Percentiles rank a stretch among this genome's conserved stretches.
Conservation (phyloP, 352 stramenopile genomes). For the Peronospora belbahrii region DNA sequence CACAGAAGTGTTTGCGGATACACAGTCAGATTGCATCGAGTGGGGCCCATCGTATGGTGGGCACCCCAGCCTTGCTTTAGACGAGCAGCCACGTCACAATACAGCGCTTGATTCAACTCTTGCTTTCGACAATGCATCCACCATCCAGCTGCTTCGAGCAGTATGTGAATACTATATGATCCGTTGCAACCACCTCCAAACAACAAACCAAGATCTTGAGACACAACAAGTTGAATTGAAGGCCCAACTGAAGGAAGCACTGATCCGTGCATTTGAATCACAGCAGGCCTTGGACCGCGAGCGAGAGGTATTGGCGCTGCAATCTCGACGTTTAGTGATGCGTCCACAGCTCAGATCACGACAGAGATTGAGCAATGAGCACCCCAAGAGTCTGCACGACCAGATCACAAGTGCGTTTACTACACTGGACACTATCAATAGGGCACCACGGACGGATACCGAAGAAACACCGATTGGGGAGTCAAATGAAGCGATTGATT, state of each 20-base stretch:
- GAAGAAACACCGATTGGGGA: slow-evolving; percentile 1
- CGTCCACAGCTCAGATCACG: neutral
- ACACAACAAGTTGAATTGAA: slow-evolving; percentile 14
- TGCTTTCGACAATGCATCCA: slow-evolving; percentile 6
- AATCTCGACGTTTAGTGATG: slow-evolving; percentile 7
- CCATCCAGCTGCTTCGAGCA: slow-evolving; percentile 18
- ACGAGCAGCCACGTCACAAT: slow-evolving; percentile 13
- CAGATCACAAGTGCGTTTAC: slow-evolving; percentile 10
- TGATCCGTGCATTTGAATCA: slow-evolving; percentile 13
- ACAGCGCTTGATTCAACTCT: slow-evolving; percentile 3
- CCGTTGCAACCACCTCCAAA: slow-evolving; percentile 15
- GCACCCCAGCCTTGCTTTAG: slow-evolving; percentile 11
- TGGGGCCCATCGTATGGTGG: slow-evolving; percentile 12
- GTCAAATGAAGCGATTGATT: neutral
- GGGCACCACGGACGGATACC: neutral
- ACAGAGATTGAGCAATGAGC: neutral
- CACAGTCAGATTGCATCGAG: slow-evolving; percentile 16
- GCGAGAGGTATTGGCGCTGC: slow-evolving; percentile 12
- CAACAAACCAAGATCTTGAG: slow-evolving; percentile 10
- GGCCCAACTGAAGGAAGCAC: slow-evolving; percentile 16
- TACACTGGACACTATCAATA: neutral
- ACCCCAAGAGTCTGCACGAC: neutral
- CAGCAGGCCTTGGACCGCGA: slow-evolving; percentile 15
- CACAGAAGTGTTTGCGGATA: slow-evolving; percentile 16
- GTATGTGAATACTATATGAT: slow-evolving; percentile 25